Base-by-base conservation (phyloP, 2,329 filamentous ascomycete species). In the Aureobasidium sp. region DNA sequence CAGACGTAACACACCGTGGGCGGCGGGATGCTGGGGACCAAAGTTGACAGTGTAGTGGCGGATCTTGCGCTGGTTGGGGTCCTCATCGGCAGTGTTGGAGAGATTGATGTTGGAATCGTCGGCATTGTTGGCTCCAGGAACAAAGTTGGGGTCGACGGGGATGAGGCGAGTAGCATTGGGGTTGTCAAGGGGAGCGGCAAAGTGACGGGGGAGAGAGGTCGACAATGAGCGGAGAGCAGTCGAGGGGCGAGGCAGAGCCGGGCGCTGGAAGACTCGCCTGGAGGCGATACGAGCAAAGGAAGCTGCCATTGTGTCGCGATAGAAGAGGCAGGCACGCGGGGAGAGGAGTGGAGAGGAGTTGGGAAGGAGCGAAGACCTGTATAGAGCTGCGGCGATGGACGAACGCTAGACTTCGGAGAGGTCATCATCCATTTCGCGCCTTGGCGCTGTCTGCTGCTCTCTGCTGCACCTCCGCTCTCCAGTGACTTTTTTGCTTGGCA, bases 11-110 rank as follows among this genome's bases (percentile, higher is more conserved):
- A 98, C 93, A 67, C 93, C 93, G 81, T 98, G 93, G 64, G 93
- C 94, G 60, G 93, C 93, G 34, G 93, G 93, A 78, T 98, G 93
- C 79, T 98, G 93, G 60, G 93, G 93, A 54, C 93, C 93, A 66
- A 98, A 98, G 79, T 98, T 98, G 77, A 98, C 91, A 6, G 93
- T 98, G 76, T 98, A 98, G 75, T 98, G 93, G 62, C 93, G 84
- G 70, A 98, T 86, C 80, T 96, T 97, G 71, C 91, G 85, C 72
- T 76, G 72, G 62, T 79, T 76, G 49, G 76, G 71, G 41, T 64
- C 62, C 37, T 62, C 71, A 62, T 78, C 72, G 59, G 72, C 68
- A 57, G 71, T 69, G 54, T 71, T 68, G 41, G 71, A 64, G 49
- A 67, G 62, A 59, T 76, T 73, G 51, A 62, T 70, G 65, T 60